Evolutionary conservation across 2,329 filamentous ascomycete species (phyloP).

Genomic region (Emericellopsis atlantica): DNA sequence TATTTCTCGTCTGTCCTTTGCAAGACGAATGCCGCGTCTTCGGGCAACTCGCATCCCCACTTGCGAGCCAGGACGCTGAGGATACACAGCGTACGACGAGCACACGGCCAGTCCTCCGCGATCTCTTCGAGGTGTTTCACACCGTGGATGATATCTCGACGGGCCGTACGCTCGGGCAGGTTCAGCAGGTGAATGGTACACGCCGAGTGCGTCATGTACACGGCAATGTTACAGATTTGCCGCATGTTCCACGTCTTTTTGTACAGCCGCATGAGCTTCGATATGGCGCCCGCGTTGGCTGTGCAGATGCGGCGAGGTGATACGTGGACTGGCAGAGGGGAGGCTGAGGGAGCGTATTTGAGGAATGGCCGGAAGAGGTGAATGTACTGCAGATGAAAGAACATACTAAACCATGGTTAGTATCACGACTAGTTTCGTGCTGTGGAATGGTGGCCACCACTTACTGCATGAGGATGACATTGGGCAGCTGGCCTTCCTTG

Average conservation of each 20-base stretch:
- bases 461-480: conserved; percentile 73
- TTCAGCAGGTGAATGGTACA: conserved; percentile 93
- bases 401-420: conserved; percentile 57
- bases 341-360: conserved; percentile 72
- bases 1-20: conserved; percentile 69
- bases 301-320: conserved; percentile 87
- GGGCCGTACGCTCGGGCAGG: conserved; percentile 81
- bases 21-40: conserved; percentile 69
- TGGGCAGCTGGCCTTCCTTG: conserved; percentile 78
- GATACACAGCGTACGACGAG: conserved; percentile 72
- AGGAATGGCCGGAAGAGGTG: conserved; percentile 92
- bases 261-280: conserved; percentile 87
- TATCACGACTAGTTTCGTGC: background rate
- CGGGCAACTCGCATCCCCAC: conserved; percentile 78
- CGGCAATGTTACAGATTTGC: conserved; percentile 91
- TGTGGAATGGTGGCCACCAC: conserved; percentile 21
- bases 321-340: conserved; percentile 74
- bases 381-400: conserved; percentile 90
- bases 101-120: conserved; percentile 86
- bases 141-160: conserved; percentile 79
- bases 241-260: conserved; percentile 83
- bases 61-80: conserved; percentile 76
- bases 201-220: conserved; percentile 90
- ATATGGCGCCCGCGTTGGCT: conserved; percentile 78
- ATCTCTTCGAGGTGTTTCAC: conserved; percentile 91